Evolutionary conservation across 768 basidiomycete genomes (phyloP), one percentile per base, ranked within the genome.

Genomic region (Russula lepida): DNA sequence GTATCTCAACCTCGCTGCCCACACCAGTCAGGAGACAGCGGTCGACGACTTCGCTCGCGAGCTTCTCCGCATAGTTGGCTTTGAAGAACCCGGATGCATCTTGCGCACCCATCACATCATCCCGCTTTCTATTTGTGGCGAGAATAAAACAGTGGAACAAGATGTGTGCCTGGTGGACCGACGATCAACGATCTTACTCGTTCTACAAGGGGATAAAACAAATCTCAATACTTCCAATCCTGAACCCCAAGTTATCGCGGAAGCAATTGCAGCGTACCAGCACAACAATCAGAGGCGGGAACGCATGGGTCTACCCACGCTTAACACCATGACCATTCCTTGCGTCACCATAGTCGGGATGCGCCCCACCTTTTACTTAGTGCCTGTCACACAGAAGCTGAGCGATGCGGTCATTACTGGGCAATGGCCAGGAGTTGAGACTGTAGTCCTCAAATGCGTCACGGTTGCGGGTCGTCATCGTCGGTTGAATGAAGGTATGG

Each of bases 171-270:
- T 28, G 23, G n/a, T 35, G 27, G 4, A 32, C 50, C 23, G 19
- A 60, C 2, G 25, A 6, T 46, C 33, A 4, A 47, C 19, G n/a
- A 28, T 52, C 32, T 11, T 59, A 15, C 51, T 59, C 3, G 46
- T 60, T 13, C n/a, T 60, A 11, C 41, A 27, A 23, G 32, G 15
- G 6, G 59, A 59, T 9, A 54, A 59, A 21, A 5, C 12, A 2
- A 21, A 6, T 41, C 19, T 41, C 39, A 25, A 23, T 21, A 0
- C 17, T 47, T 17, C 6, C 13, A 37, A 49, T 12, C 59, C 59
- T 6, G 59, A 47, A 19, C 35, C 59, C 7, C 47, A 52, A 44
- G 48, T 62, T 6, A 57, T 62, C 33, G 49, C 32, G 9, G 55
- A 27, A n/a, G 55, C 49, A 21, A 33, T 62, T 21, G 43, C 56